These are phyloP conservation scores for Phtheirospermum japonicum DNA, from an alignment of 257 asterid species.

Conservation along the genomic window DNA sequence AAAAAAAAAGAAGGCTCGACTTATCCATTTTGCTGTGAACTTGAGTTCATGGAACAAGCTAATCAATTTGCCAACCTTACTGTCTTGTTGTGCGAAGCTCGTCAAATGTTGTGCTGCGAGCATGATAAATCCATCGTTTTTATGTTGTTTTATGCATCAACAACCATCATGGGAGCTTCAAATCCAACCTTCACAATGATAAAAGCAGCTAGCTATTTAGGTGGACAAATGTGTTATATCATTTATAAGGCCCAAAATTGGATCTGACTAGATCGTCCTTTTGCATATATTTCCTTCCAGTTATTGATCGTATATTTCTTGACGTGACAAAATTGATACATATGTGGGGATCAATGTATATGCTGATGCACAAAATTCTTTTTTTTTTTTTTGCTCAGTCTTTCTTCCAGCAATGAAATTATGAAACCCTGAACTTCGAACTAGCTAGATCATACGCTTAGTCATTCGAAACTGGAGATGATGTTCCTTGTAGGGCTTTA, in stretches of 20 bases:
- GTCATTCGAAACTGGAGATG: too few species aligned
- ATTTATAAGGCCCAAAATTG: background rate
- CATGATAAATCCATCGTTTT: constrained; percentile 18
- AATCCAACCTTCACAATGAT: background rate
- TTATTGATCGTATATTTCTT: background rate
- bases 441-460: too few species aligned
- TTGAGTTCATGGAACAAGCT: background rate
- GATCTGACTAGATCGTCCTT: background rate
- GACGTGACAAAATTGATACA: background rate
- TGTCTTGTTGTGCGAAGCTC: constrained; percentile 4
- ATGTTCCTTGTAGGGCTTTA: too few species aligned
- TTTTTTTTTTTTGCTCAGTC: too few species aligned
- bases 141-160: background rate
- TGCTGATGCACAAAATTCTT: background rate
- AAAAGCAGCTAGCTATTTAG: background rate
- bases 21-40: background rate
- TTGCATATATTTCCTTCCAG: background rate
- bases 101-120: background rate
- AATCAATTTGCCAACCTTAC: too few species aligned
- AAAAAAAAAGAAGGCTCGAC: too few species aligned
- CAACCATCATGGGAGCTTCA: background rate
- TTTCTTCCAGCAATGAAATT: too few species aligned
- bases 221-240: background rate
- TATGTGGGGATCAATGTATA: background rate
- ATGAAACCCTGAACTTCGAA: too few species aligned